Evolutionary conservation across 208 protist species (phyloP), one percentile per base, ranked within the genome.

Genomic region (Acanthamoeba lenticulata): DNA sequence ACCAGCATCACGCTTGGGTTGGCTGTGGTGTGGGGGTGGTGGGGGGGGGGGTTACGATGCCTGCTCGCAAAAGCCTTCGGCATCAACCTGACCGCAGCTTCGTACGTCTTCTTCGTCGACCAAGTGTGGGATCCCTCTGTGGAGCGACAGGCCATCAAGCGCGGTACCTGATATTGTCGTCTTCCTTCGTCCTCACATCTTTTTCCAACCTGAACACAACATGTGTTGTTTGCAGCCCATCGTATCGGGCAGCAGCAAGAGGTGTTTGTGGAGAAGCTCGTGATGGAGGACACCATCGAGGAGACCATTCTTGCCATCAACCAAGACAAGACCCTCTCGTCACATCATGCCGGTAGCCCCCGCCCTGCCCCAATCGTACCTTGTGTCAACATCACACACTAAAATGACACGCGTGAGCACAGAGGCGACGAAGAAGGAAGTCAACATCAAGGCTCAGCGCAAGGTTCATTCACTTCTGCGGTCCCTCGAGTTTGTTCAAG

Each of bases 141-240:
- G n/a, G 95, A 96, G 40, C 36, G 74, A 40, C 95, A 96, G 65
- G 95, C 95, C 34, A 96, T 96, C n/a, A 95, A 96, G 49, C 49
- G 85, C 19, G 85, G 85, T 91, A 69, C 1, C 4, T 72, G n/a
- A 7, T 72, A 38, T 7, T 34, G n/a, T n/a, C n/a, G n/a, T n/a
- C n/a, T n/a, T n/a, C n/a, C n/a, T n/a, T n/a, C n/a, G n/a, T n/a
- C n/a, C n/a, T n/a, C n/a, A n/a, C n/a, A 27, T 9, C 27, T 15
- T 34, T 11, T 34, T 15, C 57, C 57, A 34, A 27, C 49, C 19
- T 21, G 49, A 11, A 21, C 49, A n/a, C 52, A 60, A 24, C 9
- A 34, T 29, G 27, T 38, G 42, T 9, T 24, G 36, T 74, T 5
- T 19, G 27, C 67, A 94, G 95, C 95, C 19, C 95, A 96, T 60